Conservation (phyloP, 805 yeast species). For the Candida xyloterini region DNA sequence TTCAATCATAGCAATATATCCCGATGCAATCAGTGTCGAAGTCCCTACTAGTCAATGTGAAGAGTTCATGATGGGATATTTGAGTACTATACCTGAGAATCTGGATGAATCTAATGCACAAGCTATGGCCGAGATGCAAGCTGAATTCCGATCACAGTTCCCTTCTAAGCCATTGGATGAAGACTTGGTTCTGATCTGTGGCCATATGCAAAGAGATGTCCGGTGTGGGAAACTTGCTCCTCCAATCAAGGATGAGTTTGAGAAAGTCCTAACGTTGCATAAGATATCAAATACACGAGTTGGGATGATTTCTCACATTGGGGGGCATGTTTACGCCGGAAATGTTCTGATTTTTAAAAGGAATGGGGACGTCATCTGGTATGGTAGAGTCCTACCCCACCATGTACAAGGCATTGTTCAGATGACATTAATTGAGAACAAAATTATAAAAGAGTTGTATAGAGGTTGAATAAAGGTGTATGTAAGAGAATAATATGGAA, state of each 20-base stretch:
- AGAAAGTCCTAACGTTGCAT: constrained; percentile 36
- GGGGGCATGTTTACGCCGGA: constrained; percentile 88
- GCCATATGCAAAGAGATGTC: constrained; percentile 59
- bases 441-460: constrained; percentile 53
- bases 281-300: constrained; percentile 26
- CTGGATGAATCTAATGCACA: constrained; percentile 8
- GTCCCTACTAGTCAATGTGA: constrained; percentile 28
- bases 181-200: constrained; percentile 56
- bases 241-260: constrained; percentile 48
- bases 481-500: background rate
- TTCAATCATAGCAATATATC: constrained; percentile 37
- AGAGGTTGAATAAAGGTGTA: constrained; percentile 39
- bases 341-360: constrained; percentile 58
- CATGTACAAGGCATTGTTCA: constrained; percentile 64
- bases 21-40: constrained; percentile 47
- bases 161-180: constrained; percentile 13
- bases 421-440: constrained; percentile 48
- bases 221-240: constrained; percentile 73
- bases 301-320: constrained; percentile 70
- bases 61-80: constrained; percentile 41
- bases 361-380: constrained; percentile 58
- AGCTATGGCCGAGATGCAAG: constrained; percentile 9
- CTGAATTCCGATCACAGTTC: constrained; percentile 14
- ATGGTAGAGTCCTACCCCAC: constrained; percentile 67
- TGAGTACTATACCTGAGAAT: constrained; percentile 35